Evolutionary conservation across 2,329 filamentous ascomycete species (phyloP), one percentile per base, ranked within the genome.

Genomic region (Nothophoma quercina): DNA sequence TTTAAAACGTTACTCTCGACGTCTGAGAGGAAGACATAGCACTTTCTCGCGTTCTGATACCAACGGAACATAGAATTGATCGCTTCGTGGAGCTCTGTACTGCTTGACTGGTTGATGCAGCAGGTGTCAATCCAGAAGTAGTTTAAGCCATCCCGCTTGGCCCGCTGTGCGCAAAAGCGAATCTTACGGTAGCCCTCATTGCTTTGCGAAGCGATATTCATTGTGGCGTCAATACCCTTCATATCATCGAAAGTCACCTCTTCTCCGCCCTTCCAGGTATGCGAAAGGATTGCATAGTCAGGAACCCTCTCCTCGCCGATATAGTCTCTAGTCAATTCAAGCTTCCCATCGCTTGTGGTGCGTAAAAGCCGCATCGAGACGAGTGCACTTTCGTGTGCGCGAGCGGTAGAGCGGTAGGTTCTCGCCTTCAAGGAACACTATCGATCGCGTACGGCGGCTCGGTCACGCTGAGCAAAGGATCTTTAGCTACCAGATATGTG

Each of bases 191-290:
- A 28, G 5, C 36, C 22, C 15, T 25, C 16, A 13, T 12, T 36
- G 33, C 10, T 18, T 21, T 22, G 10, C 18, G 33, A 3, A 22
- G 9, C 33, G 5, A 21, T 22, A 12, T 36, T 13, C 10, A 4
- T 5, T 5, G n/a, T 22, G 18, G 3, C 10, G 16, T 16, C 16
- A 22, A n/a, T 12, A 15, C 18, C 18, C 8, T 26, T 26, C 12
- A 26, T 72, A 73, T 79, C 19, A 59, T 76, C 2, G 65, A 67
- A 9, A 57, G 70, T 1, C 47, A 83, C 18, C 60, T 75, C 6
- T 19, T 55, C 16, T 16, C 29, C 41, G 4, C 18, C 36, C 13
- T 32, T n/a, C 46, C 46, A 50, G 16, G 46, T 50, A n/a, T 50
- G 46, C 16, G 47, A 51, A 3, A 51, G 39, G 23, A 51, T 51